Evolutionary conservation across 345 rosid genomes (phyloP).

Genomic region (Syzygium jambos): DNA sequence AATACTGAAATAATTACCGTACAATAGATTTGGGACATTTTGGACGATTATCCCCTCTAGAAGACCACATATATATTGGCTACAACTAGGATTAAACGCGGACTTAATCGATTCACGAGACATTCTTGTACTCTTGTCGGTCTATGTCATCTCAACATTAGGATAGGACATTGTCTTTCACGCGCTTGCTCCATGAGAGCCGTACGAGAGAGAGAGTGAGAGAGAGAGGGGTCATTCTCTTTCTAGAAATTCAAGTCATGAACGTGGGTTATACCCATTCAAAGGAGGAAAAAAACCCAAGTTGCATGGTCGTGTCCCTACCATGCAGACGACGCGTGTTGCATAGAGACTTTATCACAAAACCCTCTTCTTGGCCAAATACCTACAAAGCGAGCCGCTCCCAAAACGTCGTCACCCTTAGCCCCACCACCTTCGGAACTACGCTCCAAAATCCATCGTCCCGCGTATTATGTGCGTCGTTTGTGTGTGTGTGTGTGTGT

Average conservation of each 20-base stretch:
- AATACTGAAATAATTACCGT: accelerated
- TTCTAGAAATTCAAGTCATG: background rate
- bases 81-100: too few relatives aligned
- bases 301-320: background rate
- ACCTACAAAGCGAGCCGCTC: background rate
- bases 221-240: background rate
- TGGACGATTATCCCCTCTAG: too few relatives aligned
- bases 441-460: background rate
- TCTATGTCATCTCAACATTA: background rate
- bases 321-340: background rate
- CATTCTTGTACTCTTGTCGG: background rate
- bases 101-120: background rate
- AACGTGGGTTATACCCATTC: background rate
- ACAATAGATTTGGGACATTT: too few relatives aligned
- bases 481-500: background rate
- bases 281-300: background rate
- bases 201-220: background rate
- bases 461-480: background rate
- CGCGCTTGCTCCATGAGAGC: background rate
- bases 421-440: background rate
- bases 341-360: background rate
- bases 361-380: background rate
- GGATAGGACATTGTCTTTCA: background rate
- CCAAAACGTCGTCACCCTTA: background rate
- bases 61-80: too few relatives aligned